Percentiles rank a stretch among this genome's conserved stretches.
Conservation (phyloP, 306 rosid genomes). For the Vigna hirtella region DNA sequence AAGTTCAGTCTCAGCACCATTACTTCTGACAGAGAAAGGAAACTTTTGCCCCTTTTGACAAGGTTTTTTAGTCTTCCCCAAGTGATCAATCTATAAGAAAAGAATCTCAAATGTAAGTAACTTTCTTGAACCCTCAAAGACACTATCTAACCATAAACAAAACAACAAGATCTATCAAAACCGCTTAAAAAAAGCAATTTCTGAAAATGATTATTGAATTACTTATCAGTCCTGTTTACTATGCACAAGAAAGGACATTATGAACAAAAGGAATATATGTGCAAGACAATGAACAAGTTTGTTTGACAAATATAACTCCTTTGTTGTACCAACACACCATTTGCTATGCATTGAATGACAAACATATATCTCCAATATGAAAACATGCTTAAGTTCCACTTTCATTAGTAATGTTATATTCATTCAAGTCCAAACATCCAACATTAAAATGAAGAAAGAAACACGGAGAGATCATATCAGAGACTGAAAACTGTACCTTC, state of each 20-base stretch:
- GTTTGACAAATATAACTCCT: background rate
- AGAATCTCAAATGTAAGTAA: conserved; percentile 37
- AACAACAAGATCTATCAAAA: conserved; percentile 18
- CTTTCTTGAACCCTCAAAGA: background rate
- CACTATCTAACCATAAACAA: background rate
- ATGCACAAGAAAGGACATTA: background rate
- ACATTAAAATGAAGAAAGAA: conserved; percentile 5
- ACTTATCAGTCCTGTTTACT: conserved; percentile 25
- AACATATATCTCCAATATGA: conserved; percentile 36
- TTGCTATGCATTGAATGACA: conserved; percentile 1
- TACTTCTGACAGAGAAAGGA: conserved; percentile 48
- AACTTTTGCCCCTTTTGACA: conserved; percentile 47
- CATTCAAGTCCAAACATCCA: conserved; percentile 2
- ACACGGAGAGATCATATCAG: conserved; percentile 2
- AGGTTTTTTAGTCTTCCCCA: conserved; percentile 45
- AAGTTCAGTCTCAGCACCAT: conserved; percentile 46
- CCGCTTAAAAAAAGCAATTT: background rate
- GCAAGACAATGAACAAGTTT: conserved; percentile 2
- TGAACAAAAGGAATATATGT: conserved; percentile 1
- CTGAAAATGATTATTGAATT: background rate
- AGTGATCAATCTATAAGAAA: conserved; percentile 59
- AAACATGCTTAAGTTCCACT: conserved; percentile 4
- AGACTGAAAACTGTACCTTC: conserved; percentile 58
- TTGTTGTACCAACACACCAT: background rate
- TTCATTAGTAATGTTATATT: conserved; percentile 12